Base-by-base conservation (phyloP, 2,329 filamentous ascomycete genomes). In the Aureobasidium vineae region DNA sequence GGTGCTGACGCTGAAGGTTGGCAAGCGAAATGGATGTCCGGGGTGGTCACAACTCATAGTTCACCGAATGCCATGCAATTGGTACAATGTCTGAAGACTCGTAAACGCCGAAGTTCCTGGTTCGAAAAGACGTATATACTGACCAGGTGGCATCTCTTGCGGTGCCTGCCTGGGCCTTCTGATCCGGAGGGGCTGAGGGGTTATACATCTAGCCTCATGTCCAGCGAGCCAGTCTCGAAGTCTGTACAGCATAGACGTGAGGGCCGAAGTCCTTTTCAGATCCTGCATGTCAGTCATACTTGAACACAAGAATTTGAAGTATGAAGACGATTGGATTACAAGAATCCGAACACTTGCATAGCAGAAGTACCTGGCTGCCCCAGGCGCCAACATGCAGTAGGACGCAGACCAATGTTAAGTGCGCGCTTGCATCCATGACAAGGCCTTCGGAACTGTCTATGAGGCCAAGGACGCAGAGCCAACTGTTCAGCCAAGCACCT, bases 11-110 rank as follows among this genome's bases (percentile, higher is more conserved):
- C 13, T 40, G 16, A 11, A 19, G 6, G 19, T 21, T 28, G 10
- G 11, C 8, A 11, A 33, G 56, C 56, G 56, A 45, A 59, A 45
- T 31, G 38, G 36, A 21, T 28, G 40, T 33, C 40, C 56, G 33
- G 56, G 47, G 56, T 59, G 56, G 56, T 10, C 56, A 59, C 11
- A 45, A 45, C 1, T 61, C 28, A 23, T 19, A 13, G 57, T 49
- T 38, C 57, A 15, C 56, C 56, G 23, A 31, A 19, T 31, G 23
- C 23, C 7, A 38, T 26, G 15, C 38, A 54, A 19, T 31, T 52
- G 50, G 6, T 36, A n/a, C 3, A 8, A 21, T 31, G 26, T 26
- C 21, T 41, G 10, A 16, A 41, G 5, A 5, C 11, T 41, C 28
- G 13, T 56, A n/a, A 26, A 41, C 53, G 53, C 53, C 53, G 36